Conservation (phyloP, 2,329 filamentous ascomycete species). For the Neofusicoccum laricinum region DNA sequence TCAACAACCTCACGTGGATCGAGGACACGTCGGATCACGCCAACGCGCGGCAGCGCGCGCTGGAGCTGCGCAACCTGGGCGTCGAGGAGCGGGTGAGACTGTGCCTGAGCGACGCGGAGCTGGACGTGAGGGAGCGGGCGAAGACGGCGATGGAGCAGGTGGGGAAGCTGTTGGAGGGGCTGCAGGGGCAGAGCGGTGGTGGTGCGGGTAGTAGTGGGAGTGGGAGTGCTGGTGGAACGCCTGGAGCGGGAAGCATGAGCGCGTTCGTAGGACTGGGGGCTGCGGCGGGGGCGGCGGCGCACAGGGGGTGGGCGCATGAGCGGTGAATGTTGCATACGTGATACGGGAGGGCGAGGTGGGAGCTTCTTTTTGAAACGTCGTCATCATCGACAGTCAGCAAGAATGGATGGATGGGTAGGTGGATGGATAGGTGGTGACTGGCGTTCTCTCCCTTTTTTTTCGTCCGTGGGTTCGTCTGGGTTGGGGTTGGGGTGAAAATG, state of each 20-base stretch:
- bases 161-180: not conserved
- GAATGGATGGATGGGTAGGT: no score
- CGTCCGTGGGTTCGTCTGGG: no score
- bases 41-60: conserved; percentile 64
- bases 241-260: not conserved
- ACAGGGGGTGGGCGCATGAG: not conserved
- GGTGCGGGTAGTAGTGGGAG: not conserved
- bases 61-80: conserved; percentile 68
- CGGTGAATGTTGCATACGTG: not conserved
- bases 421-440: no score
- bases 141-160: conserved; percentile 73
- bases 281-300: not conserved
- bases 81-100: conserved; percentile 63
- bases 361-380: no score
- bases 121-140: conserved; percentile 80
- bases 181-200: not conserved
- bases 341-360: no score
- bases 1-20: conserved; percentile 81
- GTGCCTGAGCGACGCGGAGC: conserved; percentile 66
- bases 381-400: no score
- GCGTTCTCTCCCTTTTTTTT: no score
- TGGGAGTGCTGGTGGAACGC: not conserved
- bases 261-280: not conserved
- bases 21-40: conserved; percentile 69
- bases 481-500: no score